Evolutionary conservation across 352 stramenopile genomes (phyloP), one percentile per base, ranked within the genome.

Genomic region (Globisporangium nodosum): DNA sequence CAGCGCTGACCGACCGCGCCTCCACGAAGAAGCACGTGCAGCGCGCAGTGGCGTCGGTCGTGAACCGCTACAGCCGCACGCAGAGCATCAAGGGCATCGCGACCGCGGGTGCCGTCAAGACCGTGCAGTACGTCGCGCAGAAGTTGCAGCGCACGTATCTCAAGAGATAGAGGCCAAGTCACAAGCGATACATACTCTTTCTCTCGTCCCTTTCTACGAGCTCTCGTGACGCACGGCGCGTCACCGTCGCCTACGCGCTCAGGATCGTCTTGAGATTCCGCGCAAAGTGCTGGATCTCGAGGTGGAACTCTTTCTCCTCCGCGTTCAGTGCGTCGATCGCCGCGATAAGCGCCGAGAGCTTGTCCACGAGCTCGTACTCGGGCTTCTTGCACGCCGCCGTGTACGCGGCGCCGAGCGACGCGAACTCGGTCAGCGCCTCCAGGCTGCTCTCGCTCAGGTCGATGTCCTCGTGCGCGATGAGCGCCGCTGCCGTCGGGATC

Each of bases 71-170:
- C 59, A 96, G 88, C 61, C 79, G 85, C 33, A 86, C 86, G 11
- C 88, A 96, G 66, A 92, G 86, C 69, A 92, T 92, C 61, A 96
- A 96, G 57, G 85, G 88, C 51, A 91, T 96, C 35, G 73, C 86
- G 24, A 96, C 88, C 16, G 88, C 85, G 35, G 88, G 88, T 12
- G 79, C 69, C 20, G 56, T 87, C 39, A 96, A 96, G 56, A 87
- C 83, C 7, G 76, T 90, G 42, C 54, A 81, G 35, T 96, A 96
- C 58, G 73, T 92, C 4, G 72, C 76, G 33, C 77, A 92, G 62
- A 96, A 96, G 61, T 70, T 96, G 18, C 83, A 92, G 46, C 87
- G 85, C n/a, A 85, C 85, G 9, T 94, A 93, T 61, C 83, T 90
- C 30, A 87, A 52, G 20, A n/a, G 21, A 35, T 40, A 54, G 35